These are phyloP conservation scores for Mantamonas sphyraenae DNA, from an alignment of 78 protist genomes.

Conservation along the genomic window DNA sequence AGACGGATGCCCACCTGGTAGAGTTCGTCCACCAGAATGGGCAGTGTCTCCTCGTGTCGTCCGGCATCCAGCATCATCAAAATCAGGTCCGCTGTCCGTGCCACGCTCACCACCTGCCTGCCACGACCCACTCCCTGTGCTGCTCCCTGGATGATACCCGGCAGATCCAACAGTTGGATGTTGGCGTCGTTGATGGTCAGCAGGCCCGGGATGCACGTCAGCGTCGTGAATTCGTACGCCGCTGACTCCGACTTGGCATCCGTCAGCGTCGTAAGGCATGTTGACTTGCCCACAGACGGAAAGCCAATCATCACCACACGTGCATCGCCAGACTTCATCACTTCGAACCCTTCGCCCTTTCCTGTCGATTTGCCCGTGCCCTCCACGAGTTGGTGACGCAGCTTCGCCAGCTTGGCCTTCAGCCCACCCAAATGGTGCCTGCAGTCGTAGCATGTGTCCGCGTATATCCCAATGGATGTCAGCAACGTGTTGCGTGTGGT, in stretches of 20 bases:
- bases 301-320: slow-evolving; percentile 79
- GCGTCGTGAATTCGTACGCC: slow-evolving; percentile 82
- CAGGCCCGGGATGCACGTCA: slow-evolving; percentile 78
- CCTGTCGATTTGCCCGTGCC: neutral
- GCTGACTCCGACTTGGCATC: slow-evolving; percentile 60
- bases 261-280: slow-evolving; percentile 54
- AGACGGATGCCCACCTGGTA: slow-evolving; percentile 55
- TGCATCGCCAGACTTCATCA: slow-evolving; percentile 64
- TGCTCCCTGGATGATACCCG: slow-evolving; percentile 89
- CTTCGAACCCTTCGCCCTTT: slow-evolving; percentile 69
- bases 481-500: too few species aligned
- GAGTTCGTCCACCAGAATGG: slow-evolving; percentile 45
- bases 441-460: too few species aligned
- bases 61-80: slow-evolving; percentile 71
- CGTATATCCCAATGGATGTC: too few species aligned
- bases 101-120: slow-evolving; percentile 56
- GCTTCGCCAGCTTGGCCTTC: slow-evolving; percentile 49
- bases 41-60: slow-evolving; percentile 33
- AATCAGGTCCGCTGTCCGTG: slow-evolving; percentile 56
- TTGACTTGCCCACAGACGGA: slow-evolving; percentile 78
- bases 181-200: slow-evolving; percentile 5
- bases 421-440: slow-evolving; percentile 21
- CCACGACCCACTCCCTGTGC: slow-evolving; percentile 66
- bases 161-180: slow-evolving; percentile 71
- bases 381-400: slow-evolving; percentile 43